A percentile compares a stretch with the other conserved stretches of the same genome.
phyloP scores from a whole-genome alignment of 2,329 filamentous ascomycete species.

The Paraphaeosphaeria sporulosa region DNA sequence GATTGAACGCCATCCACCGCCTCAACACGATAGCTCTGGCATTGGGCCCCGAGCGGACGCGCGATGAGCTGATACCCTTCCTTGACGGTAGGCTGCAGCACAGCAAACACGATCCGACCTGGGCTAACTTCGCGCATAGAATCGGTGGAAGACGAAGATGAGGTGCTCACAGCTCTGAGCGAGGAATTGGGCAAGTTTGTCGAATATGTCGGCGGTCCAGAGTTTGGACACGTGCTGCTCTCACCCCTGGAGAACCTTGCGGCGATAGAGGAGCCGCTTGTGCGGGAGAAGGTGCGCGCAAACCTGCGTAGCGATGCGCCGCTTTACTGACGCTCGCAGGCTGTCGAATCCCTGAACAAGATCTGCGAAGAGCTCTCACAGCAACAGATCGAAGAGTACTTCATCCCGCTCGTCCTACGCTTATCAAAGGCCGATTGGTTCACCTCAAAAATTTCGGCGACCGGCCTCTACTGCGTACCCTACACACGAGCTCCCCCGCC shows the following conservation, averaged over 20 bases:
- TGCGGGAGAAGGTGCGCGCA: conserved; percentile 88
- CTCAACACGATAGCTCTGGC: conserved; percentile 98
- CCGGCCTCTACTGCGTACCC: conserved; percentile 90
- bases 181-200: conserved; percentile 97
- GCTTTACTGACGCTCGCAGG: conserved; percentile 63
- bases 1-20: conserved; percentile 97
- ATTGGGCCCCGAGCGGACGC: conserved; percentile 92
- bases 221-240: conserved; percentile 93
- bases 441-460: conserved; percentile 98
- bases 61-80: conserved; percentile 98
- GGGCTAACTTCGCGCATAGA: conserved; percentile 66
- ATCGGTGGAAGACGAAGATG: conserved; percentile 98
- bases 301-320: not conserved
- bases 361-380: conserved; percentile 92
- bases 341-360: conserved; percentile 98
- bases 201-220: conserved; percentile 94
- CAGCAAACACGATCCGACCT: not conserved
- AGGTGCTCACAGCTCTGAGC: conserved; percentile 94
- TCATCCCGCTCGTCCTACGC: conserved; percentile 93
- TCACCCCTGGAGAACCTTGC: conserved; percentile 97
- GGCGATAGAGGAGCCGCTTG: conserved; percentile 96
- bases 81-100: conserved; percentile 76
- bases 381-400: conserved; percentile 94
- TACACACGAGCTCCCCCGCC: conserved; percentile 88
- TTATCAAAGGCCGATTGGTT: conserved; percentile 99